Evolutionary conservation across 2,329 filamentous ascomycete species (phyloP).

Genomic region (Pseudogymnoascus sp.): DNA sequence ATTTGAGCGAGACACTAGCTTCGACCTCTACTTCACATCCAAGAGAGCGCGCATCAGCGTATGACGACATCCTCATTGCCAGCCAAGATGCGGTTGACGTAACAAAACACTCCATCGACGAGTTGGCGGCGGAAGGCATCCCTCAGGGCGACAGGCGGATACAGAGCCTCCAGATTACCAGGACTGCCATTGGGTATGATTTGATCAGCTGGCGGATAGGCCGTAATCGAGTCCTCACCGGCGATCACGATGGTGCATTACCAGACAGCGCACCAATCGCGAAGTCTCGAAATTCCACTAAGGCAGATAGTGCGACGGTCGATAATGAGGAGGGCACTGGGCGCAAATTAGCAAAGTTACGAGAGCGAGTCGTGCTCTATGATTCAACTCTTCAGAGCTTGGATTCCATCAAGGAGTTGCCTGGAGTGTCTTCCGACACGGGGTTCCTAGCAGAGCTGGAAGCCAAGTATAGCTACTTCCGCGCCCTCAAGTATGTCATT

Average conservation of each 20-base stretch:
- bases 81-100: constrained; percentile 93
- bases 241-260: constrained; percentile 67
- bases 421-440: constrained; percentile 79
- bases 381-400: constrained; percentile 86
- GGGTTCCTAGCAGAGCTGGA: constrained; percentile 69
- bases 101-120: constrained; percentile 86
- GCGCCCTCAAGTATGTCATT: constrained; percentile 65
- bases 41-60: constrained; percentile 71
- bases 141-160: constrained; percentile 76
- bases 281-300: constrained; percentile 42
- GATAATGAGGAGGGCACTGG: constrained; percentile 58
- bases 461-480: constrained; percentile 73
- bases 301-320: constrained; percentile 39
- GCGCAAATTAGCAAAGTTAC: constrained; percentile 67
- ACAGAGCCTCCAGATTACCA: constrained; percentile 86
- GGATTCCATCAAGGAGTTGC: constrained; percentile 79
- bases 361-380: constrained; percentile 82
- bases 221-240: constrained; percentile 80
- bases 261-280: constrained; percentile 40
- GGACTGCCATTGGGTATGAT: constrained; percentile 87
- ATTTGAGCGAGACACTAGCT: constrained; percentile 40
- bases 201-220: constrained; percentile 93
- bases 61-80: constrained; percentile 81
- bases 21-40: constrained; percentile 38
- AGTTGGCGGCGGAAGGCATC: constrained; percentile 73